Base-by-base conservation (phyloP, 2,329 filamentous ascomycete species). In the Neopestalotiopsis clavispora region DNA sequence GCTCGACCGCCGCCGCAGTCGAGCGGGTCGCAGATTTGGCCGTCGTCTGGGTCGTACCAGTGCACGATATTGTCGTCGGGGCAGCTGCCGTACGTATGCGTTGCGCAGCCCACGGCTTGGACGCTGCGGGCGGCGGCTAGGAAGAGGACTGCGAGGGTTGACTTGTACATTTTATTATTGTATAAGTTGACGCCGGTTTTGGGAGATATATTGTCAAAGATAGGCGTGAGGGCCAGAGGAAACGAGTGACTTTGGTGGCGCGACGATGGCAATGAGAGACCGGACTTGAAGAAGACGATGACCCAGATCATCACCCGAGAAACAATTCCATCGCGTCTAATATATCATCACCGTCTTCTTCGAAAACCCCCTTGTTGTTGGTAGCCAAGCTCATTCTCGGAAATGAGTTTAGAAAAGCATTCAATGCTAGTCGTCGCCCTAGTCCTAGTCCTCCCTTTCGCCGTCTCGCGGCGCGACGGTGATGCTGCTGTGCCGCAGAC, bases 1-100 rank as follows among this genome's bases (percentile, higher is more conserved):
- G 61, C 61, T 2, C 61, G 61, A 9, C 61, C 61, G 61, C 61
- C 38, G 61, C 61, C 61, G 61, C 61, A 64, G 40, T 64, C 61
- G 7, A 64, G 61, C 20, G 61, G 61, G 61, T 64, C 61, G 42
- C 61, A 64, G 40, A 64, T 64, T 38, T 64, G 61, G 7, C 38
- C 38, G 28, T 64, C 38, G 28, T 64, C 61, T 2, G 61, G 61
- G 28, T 64, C 61, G 40, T 64, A 64, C 61, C 61, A 64, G 61
- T 64, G 61, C 61, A 38, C 40, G 4, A 64, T 52, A 28, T 28
- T 28, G 61, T 38, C 61, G 28, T 64, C 61, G 14, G 38, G 38
- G 42, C 61, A 64, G 61, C 23, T 12, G 40, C 61, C 61, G 28
- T 42, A 64, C n/a, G 61, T 64, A 23, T 64, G 61, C n/a, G 61